These are phyloP conservation scores for Cordyceps cateniannulata DNA, from an alignment of 2,329 filamentous ascomycete species.

Conservation along the genomic window DNA sequence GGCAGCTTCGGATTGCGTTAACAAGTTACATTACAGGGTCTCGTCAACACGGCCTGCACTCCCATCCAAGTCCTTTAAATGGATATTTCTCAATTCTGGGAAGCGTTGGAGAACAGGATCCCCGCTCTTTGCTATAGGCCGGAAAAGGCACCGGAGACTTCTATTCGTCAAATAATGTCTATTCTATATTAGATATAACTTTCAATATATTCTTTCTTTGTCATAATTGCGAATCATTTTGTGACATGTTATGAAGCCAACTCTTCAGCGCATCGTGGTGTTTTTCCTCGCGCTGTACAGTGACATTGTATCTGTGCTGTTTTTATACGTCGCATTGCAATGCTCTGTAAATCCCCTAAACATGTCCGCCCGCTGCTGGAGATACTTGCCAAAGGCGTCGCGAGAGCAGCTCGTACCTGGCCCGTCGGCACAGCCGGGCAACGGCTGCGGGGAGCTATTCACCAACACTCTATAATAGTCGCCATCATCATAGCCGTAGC, in stretches of 20 bases:
- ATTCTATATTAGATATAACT: background rate
- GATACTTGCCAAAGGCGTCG: conserved; percentile 31
- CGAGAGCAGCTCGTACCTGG: conserved; percentile 38
- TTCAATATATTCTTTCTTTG: background rate
- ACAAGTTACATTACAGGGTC: background rate
- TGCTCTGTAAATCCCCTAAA: conserved; percentile 34
- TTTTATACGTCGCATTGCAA: conserved; percentile 27
- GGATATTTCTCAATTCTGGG: background rate
- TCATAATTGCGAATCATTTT: background rate
- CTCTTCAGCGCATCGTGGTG: conserved; percentile 18
- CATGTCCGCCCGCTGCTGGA: conserved; percentile 29
- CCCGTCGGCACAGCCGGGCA: conserved; percentile 36
- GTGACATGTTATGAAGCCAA: background rate
- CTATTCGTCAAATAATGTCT: background rate
- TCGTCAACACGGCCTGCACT: conserved; percentile 6
- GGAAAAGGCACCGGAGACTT: background rate
- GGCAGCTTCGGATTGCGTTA: background rate
- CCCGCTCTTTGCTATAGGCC: no score
- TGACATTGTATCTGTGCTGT: conserved; percentile 28
- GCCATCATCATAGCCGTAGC: conserved; percentile 46
- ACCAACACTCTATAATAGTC: conserved; percentile 42
- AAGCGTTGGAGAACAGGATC: no score
- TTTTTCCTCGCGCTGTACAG: conserved; percentile 27
- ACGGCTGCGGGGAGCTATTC: conserved; percentile 36
- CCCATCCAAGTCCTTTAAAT: background rate